Evolutionary conservation across 1,139 yeast genomes (phyloP).

Genomic region (Taphrina flavorubra): DNA sequence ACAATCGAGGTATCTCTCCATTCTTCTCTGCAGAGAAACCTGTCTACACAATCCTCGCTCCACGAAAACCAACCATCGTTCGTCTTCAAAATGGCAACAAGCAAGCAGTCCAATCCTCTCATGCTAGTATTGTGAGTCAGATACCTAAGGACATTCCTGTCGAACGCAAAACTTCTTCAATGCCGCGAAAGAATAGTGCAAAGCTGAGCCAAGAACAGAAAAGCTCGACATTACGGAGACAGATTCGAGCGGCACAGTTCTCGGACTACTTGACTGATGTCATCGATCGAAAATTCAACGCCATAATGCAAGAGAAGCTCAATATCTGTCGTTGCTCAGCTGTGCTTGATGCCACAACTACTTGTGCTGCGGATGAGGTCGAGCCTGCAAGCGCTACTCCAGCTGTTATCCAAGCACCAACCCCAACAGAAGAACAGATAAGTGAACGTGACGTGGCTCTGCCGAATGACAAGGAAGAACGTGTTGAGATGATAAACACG

Average conservation of each 20-base stretch:
- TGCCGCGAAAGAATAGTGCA: not conserved
- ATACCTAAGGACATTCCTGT: not conserved
- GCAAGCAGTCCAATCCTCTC: slow-evolving; percentile 6
- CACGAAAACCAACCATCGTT: not conserved
- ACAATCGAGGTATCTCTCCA: slow-evolving; percentile 3
- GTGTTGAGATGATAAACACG: no score
- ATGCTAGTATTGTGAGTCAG: slow-evolving; percentile 9
- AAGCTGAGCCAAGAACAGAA: not conserved
- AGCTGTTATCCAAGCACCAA: not conserved
- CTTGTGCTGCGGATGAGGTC: not conserved
- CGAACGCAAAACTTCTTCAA: not conserved
- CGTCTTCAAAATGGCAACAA: not conserved
- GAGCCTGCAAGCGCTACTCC: not conserved
- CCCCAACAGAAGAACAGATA: not conserved
- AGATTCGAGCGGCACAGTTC: slow-evolving; percentile 1
- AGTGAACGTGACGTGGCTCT: not conserved
- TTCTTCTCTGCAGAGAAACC: slow-evolving; percentile 14
- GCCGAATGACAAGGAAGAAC: not conserved
- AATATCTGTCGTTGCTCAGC: not conserved
- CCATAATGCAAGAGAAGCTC: not conserved
- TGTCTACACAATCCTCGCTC: not conserved
- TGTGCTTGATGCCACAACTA: not conserved
- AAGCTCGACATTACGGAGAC: not conserved
- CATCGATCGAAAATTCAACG: slow-evolving; percentile 1
- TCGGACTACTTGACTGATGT: slow-evolving; percentile 1